Evolutionary conservation across 2,329 filamentous ascomycete genomes (phyloP).

Genomic region (Aspergillus persii): DNA sequence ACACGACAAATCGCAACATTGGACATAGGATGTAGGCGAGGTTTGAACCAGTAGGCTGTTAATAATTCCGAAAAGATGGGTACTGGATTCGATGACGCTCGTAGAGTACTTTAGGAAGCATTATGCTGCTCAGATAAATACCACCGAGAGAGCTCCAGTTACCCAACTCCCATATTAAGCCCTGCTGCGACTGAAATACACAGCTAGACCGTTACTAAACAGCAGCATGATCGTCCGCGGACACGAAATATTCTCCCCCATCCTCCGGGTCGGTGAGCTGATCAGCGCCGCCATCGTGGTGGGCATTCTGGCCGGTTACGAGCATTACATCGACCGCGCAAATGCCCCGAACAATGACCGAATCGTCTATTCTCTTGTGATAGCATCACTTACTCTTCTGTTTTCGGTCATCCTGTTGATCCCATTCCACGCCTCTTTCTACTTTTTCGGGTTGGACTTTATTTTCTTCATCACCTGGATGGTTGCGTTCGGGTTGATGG

Average conservation of each 20-base stretch:
- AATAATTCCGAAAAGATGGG: too few species aligned
- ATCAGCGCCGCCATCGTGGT: not conserved
- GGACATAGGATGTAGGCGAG: too few species aligned
- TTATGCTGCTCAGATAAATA: too few species aligned
- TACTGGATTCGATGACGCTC: too few species aligned
- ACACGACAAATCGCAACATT: too few species aligned
- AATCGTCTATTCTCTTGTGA: not conserved
- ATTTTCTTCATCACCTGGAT: not conserved
- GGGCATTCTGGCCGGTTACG: not conserved
- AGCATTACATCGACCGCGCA: not conserved
- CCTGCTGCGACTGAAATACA: not conserved
- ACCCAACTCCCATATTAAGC: not conserved
- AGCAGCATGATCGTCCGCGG: not conserved
- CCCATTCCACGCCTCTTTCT: not conserved
- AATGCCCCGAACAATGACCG: not conserved
- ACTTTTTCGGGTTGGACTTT: not conserved
- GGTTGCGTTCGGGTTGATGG: not conserved
- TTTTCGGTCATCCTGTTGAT: not conserved
- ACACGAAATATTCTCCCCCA: not conserved
- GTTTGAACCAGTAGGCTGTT: too few species aligned
- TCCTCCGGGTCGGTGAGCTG: not conserved
- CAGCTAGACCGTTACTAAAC: not conserved
- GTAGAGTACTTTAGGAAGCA: too few species aligned
- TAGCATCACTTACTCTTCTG: not conserved
- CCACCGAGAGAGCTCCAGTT: too few species aligned